Evolutionary conservation across 805 yeast species (phyloP).

Genomic region (Yamadazyma nakazawae): DNA sequence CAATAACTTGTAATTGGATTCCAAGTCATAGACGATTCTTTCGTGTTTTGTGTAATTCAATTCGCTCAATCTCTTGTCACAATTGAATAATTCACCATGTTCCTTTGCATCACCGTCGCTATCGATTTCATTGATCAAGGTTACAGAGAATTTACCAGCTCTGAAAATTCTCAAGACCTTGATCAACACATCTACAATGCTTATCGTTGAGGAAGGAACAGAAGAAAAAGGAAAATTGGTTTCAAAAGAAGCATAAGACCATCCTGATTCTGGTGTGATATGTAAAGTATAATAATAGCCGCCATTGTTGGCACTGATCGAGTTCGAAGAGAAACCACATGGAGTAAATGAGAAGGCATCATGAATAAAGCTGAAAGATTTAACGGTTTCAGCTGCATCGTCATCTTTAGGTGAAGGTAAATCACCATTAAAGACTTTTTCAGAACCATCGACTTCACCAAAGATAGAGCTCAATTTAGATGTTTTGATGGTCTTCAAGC

Average conservation of each 20-base stretch:
- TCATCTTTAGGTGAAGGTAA: slow-evolving; percentile 36
- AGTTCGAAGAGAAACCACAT: slow-evolving; percentile 92
- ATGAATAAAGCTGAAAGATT: slow-evolving; percentile 44
- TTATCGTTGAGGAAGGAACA: slow-evolving; percentile 20
- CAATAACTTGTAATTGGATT: slow-evolving; percentile 63
- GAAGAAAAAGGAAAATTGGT: slow-evolving; percentile 63
- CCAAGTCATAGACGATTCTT: slow-evolving; percentile 68
- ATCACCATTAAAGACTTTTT: slow-evolving; percentile 14
- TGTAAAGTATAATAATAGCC: slow-evolving; percentile 74
- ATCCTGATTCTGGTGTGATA: slow-evolving; percentile 89
- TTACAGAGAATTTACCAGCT: slow-evolving; percentile 70
- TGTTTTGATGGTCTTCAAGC: slow-evolving; percentile 60
- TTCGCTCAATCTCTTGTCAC: slow-evolving; percentile 28
- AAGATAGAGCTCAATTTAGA: slow-evolving; percentile 64
- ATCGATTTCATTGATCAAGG: slow-evolving; percentile 30
- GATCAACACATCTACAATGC: slow-evolving; percentile 53
- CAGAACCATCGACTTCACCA: slow-evolving; percentile 5
- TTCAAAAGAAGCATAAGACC: slow-evolving; percentile 96
- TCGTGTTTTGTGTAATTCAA: slow-evolving; percentile 59
- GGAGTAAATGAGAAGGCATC: slow-evolving; percentile 93
- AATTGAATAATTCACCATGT: slow-evolving; percentile 15
- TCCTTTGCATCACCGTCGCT: slow-evolving; percentile 11
- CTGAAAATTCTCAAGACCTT: slow-evolving; percentile 62
- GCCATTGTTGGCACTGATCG: slow-evolving; percentile 48
- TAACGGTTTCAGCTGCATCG: slow-evolving; percentile 14